Percentiles rank a stretch among this genome's conserved stretches.
Conservation (phyloP, 2,329 filamentous ascomycete genomes). For the Chrysoporthe austroafricana region DNA sequence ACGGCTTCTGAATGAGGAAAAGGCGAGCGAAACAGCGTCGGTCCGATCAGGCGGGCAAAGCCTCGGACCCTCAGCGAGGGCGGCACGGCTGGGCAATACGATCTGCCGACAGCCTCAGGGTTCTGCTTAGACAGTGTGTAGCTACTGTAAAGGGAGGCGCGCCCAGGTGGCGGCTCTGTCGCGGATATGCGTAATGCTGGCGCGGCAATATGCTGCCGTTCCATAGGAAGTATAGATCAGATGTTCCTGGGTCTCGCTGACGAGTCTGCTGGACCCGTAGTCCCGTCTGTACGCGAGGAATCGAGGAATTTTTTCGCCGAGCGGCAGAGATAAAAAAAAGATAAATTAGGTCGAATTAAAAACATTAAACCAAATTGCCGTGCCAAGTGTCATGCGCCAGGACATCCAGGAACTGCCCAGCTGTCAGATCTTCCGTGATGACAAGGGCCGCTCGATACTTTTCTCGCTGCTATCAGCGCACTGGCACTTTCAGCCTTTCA, state of each 20-base stretch:
- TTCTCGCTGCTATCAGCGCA: neutral
- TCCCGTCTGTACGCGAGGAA: neutral
- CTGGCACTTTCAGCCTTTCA: neutral
- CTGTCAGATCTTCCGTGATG: neutral
- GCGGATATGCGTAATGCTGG: neutral
- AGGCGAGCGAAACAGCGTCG: neutral
- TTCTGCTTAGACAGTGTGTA: neutral
- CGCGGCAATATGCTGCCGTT: neutral
- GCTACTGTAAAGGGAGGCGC: neutral
- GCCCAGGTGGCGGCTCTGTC: neutral
- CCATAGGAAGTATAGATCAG: neutral
- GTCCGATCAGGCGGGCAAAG: neutral
- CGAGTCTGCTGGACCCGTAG: neutral
- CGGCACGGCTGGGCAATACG: neutral
- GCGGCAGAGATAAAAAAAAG: neutral
- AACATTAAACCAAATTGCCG: neutral
- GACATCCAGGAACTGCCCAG: neutral
- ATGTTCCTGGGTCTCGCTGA: neutral
- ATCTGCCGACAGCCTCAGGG: neutral
- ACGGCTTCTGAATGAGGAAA: neutral
- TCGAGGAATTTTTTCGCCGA: neutral
- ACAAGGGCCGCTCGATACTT: neutral
- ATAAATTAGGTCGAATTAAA: neutral
- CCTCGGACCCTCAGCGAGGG: neutral
- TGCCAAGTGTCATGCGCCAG: neutral